These are phyloP conservation scores for Solanum rostratum DNA, from an alignment of 257 asterid species.

Conservation along the genomic window DNA sequence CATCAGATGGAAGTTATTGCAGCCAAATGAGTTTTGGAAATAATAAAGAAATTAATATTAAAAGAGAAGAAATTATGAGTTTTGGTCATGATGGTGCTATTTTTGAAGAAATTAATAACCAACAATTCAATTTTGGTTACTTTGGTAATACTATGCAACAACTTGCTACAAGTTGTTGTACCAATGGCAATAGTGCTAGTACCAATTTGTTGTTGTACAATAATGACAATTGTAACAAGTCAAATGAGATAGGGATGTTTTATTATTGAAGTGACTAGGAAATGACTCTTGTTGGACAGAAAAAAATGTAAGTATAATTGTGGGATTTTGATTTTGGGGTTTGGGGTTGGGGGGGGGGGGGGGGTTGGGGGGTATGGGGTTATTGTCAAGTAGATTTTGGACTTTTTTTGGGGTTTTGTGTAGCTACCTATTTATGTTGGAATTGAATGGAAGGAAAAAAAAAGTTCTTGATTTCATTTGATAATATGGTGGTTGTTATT, in stretches of 20 bases:
- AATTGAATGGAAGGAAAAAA: not conserved
- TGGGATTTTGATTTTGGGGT: not conserved
- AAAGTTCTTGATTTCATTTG: not conserved
- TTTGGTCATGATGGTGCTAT: not conserved
- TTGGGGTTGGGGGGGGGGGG: too few species aligned
- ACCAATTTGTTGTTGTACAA: conserved; percentile 13
- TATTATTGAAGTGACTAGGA: conserved; percentile 23
- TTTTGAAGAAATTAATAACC: conserved; percentile 15
- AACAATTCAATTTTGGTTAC: conserved; percentile 27
- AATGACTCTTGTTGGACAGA: not conserved
- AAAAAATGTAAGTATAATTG: conserved; percentile 8
- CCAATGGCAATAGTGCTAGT: not conserved
- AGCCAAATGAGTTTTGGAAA: conserved; percentile 32
- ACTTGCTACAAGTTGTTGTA: not conserved
- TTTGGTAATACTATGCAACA: conserved; percentile 1
- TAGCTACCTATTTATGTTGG: not conserved
- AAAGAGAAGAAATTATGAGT: conserved; percentile 31
- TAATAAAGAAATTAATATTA: conserved; percentile 31
- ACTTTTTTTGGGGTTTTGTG: not conserved
- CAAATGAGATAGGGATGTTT: conserved; percentile 25
- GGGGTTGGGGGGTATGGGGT: not conserved
- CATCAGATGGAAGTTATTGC: conserved; percentile 50
- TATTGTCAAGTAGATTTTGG: not conserved
- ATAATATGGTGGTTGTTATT: too few species aligned
- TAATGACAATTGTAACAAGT: conserved; percentile 35